These are phyloP conservation scores for Fusarium sp. DNA, from an alignment of 2,329 filamentous ascomycete genomes.

Conservation along the genomic window DNA sequence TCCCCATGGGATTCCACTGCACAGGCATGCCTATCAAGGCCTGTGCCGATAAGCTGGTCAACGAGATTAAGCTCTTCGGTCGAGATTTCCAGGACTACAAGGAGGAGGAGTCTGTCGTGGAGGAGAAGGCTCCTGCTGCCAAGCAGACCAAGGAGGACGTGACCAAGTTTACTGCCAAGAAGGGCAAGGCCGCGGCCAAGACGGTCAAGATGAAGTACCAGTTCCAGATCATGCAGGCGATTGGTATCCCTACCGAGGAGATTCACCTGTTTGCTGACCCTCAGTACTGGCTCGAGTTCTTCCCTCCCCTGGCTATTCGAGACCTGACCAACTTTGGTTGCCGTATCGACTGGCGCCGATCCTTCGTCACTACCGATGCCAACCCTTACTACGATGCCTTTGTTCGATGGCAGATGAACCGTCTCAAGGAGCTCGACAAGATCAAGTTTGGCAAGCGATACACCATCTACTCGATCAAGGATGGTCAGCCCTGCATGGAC, in stretches of 20 bases:
- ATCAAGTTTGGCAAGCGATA: slow-evolving; percentile 94
- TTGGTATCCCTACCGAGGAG: slow-evolving; percentile 87
- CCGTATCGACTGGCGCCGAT: slow-evolving; percentile 91
- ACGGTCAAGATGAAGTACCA: slow-evolving; percentile 94
- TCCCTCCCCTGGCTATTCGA: slow-evolving; percentile 70
- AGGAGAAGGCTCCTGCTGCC: slow-evolving; percentile 63
- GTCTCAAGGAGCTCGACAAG: slow-evolving; percentile 87
- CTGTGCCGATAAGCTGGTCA: slow-evolving; percentile 91
- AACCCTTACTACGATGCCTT: slow-evolving; percentile 98
- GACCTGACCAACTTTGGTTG: slow-evolving; percentile 88
- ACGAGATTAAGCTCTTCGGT: slow-evolving; percentile 91
- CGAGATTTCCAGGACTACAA: slow-evolving; percentile 83
- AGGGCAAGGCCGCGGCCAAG: slow-evolving; percentile 92
- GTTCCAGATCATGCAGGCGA: slow-evolving; percentile 92
- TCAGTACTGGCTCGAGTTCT: slow-evolving; percentile 91
- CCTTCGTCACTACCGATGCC: slow-evolving; percentile 93
- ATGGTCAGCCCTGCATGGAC: slow-evolving; percentile 60
- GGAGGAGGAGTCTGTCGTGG: slow-evolving; percentile 66
- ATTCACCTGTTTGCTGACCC: slow-evolving; percentile 94
- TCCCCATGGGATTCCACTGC: slow-evolving; percentile 91
- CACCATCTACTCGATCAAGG: slow-evolving; percentile 78
- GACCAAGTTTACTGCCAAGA: slow-evolving; percentile 92
- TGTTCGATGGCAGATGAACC: slow-evolving; percentile 96
- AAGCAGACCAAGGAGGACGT: slow-evolving; percentile 81
- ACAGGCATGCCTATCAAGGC: slow-evolving; percentile 99